Percentiles rank a stretch among this genome's conserved stretches.
Evolutionary conservation across 805 yeast species (phyloP).

Genomic region (Torulaspora franciscae): DNA sequence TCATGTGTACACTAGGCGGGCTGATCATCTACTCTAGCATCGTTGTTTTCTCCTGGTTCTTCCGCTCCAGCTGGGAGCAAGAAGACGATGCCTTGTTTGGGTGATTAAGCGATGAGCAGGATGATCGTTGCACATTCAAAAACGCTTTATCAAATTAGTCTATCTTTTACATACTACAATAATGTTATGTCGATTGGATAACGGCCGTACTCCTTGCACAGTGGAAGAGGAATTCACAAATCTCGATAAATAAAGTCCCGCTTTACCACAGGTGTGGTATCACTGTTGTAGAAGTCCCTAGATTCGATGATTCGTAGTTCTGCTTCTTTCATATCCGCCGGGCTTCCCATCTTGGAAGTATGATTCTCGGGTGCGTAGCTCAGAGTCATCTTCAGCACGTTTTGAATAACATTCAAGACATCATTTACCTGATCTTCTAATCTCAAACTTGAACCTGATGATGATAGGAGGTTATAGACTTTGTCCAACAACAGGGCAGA

Average conservation of each 20-base stretch:
- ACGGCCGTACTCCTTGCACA: too few relatives aligned
- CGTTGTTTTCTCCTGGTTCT: conserved; percentile 73
- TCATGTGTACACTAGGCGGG: conserved; percentile 84
- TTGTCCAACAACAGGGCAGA: conserved; percentile 59
- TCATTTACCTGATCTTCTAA: conserved; percentile 29
- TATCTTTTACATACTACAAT: not conserved
- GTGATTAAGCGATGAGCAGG: not conserved
- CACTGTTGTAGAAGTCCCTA: conserved; percentile 36
- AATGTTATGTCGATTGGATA: not conserved
- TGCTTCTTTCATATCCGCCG: conserved; percentile 58
- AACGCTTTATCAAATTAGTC: not conserved
- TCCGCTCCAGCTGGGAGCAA: conserved; percentile 42
- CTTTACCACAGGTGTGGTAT: not conserved
- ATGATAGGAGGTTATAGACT: conserved; percentile 35
- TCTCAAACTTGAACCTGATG: conserved; percentile 2
- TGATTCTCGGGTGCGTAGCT: conserved; percentile 20
- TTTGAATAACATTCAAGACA: conserved; percentile 33
- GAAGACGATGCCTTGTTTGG: conserved; percentile 39
- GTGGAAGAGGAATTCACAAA: conserved; percentile 1
- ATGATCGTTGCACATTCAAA: not conserved
- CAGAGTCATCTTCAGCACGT: conserved; percentile 27
- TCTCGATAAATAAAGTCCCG: conserved; percentile 15
- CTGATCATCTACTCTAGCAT: conserved; percentile 75
- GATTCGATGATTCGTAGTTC: conserved; percentile 68
- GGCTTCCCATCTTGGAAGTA: conserved; percentile 48